phyloP scores from a whole-genome alignment of 108 stramenopile genomes.

The Hondaea fermentalgiana region DNA sequence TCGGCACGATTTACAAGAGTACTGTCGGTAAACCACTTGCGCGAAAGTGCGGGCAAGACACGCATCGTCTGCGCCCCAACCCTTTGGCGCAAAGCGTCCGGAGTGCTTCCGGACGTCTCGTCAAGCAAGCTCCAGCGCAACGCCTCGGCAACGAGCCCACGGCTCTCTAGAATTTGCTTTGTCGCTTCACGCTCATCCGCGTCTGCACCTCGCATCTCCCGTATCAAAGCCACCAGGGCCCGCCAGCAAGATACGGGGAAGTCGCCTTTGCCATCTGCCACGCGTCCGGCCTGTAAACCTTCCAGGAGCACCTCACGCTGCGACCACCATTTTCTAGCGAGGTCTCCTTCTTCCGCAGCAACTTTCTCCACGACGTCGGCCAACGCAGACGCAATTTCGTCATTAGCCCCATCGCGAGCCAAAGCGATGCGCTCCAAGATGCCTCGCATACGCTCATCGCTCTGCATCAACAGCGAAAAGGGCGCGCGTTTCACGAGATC shows the following conservation, averaged over 20 bases:
- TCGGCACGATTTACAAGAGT: background rate
- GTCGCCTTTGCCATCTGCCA: background rate
- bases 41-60: background rate
- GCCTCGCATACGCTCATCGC: background rate
- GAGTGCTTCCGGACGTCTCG: background rate
- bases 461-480: background rate
- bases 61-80: background rate
- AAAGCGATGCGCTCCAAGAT: too few species aligned
- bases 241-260: background rate
- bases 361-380: background rate
- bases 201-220: background rate
- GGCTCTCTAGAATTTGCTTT: background rate
- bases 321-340: background rate
- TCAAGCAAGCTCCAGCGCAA: background rate
- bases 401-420: too few species aligned
- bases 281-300: background rate
- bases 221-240: background rate
- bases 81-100: background rate
- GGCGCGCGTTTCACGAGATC: background rate
- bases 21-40: conserved; percentile 5
- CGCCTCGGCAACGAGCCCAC: background rate
- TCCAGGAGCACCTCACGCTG: background rate
- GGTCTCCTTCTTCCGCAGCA: background rate
- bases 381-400: background rate
- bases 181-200: background rate